phyloP scores from a whole-genome alignment of 495 filamentous ascomycete species.

The Aspergillus baeticus region DNA sequence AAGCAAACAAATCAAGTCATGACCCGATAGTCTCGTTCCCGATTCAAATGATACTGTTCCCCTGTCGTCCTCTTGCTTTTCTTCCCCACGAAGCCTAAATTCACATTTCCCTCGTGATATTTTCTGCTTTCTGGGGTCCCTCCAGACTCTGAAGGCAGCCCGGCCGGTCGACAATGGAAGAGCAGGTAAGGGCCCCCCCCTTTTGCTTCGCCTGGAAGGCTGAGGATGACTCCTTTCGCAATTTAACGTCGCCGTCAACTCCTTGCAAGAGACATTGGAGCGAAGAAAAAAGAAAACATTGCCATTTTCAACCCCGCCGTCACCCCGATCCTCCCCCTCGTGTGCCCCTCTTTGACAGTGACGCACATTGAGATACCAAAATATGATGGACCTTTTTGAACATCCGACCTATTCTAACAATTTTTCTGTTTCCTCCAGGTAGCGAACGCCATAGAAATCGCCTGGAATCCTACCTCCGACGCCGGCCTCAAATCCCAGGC shows the following conservation, averaged over 20 bases:
- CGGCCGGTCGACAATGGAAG: conserved; percentile 51
- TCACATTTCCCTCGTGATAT: conserved; percentile 18
- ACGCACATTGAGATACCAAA: conserved; percentile 1
- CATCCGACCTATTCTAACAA: conserved; percentile 8
- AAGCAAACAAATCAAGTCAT: conserved; percentile 10
- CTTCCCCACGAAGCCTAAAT: conserved; percentile 11
- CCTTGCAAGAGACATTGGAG: not conserved
- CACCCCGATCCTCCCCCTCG: conserved; percentile 12
- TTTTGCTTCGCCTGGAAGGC: conserved; percentile 2
- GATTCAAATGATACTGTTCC: conserved; percentile 18
- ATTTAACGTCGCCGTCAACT: conserved; percentile 11
- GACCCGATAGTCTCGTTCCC: conserved; percentile 16
- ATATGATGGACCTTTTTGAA: not conserved
- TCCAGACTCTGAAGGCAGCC: conserved; percentile 36
- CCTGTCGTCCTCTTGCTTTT: conserved; percentile 14
- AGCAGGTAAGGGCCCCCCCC: conserved; percentile 39
- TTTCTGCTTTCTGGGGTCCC: conserved; percentile 24
- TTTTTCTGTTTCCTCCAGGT: conserved; percentile 52
- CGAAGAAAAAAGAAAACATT: conserved; percentile 4
- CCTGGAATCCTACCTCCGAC: conserved; percentile 73
- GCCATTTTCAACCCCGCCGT: conserved; percentile 5
- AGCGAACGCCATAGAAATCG: conserved; percentile 89
- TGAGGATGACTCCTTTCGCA: not conserved
- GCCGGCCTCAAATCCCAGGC: conserved; percentile 78
- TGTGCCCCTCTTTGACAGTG: conserved; percentile 21